Evolutionary conservation across 345 rosid species (phyloP).

Genomic region (Xanthoceras sorbifolium): DNA sequence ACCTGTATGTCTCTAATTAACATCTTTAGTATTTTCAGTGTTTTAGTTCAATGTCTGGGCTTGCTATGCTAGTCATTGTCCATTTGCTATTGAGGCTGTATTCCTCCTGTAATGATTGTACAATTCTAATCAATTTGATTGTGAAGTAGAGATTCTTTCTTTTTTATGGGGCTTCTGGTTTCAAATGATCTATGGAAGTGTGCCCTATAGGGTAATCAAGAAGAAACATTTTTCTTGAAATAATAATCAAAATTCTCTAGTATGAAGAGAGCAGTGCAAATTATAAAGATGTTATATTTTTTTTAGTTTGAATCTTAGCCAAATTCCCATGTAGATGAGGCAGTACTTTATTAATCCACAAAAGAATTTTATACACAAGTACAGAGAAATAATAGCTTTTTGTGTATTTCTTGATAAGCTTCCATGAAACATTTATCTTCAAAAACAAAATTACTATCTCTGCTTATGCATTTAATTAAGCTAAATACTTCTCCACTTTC

Average conservation of each 20-base stretch:
- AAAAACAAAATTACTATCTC: conserved; percentile 28
- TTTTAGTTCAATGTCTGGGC: background rate
- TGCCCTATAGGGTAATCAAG: background rate
- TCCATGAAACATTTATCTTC: conserved; percentile 10
- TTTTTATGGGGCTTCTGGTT: background rate
- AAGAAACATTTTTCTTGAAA: background rate
- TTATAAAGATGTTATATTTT: background rate
- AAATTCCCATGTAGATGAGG: background rate
- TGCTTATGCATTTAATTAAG: conserved; percentile 44
- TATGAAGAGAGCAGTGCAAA: background rate
- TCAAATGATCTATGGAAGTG: background rate
- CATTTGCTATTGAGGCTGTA: background rate
- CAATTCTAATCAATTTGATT: conserved; percentile 1
- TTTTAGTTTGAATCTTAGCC: background rate
- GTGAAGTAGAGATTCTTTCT: background rate
- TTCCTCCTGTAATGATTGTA: background rate
- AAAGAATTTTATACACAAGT: conserved; percentile 3
- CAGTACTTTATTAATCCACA: background rate
- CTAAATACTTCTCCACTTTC: conserved; percentile 88
- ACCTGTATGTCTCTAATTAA: background rate
- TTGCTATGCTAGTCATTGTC: background rate
- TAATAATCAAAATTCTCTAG: background rate
- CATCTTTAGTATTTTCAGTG: background rate
- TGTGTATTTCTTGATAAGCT: conserved; percentile 11
- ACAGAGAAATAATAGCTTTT: background rate